Base-by-base conservation (phyloP, 1,284 basidiomycete genomes). In the Ganoderma leucocontextum region DNA sequence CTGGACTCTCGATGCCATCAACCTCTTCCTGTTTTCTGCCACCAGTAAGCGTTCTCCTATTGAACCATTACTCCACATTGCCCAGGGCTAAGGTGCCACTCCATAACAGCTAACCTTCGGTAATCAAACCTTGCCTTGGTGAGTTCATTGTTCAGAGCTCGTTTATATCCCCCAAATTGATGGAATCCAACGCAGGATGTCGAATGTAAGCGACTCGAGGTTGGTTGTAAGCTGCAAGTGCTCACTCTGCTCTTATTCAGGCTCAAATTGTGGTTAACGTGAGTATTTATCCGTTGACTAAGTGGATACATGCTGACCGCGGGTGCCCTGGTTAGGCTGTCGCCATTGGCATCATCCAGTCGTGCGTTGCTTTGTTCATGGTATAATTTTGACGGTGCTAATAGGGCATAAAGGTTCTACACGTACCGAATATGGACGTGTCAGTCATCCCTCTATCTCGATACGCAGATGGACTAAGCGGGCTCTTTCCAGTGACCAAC, bases 371-470 rank as follows among this genome's bases (percentile, higher is more conserved):
- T 6, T 9, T 2, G 9, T 10, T 13, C 10, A 4, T 22, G 13
- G 8, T 25, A 4, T 35, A 36, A 0, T 29, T 12, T 17, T 13
- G 36, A 47, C 19, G n/a, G 22, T 41, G 33, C 13, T 12, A 25
- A 17, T 22, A 4, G 5, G 13, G 22, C 13, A 12, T n/a, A 4
- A 25, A 72, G 71, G 8, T 72, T 72, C 52, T 72, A 72, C 12
- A 49, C 60, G 33, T 70, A 70, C 59, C 68, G 71, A 17, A 70
- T 72, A 62, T 72, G 71, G 71, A 70, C 66, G 12, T 53, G 71
- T 72, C 2, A 35, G 71, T 69, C 12, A 7, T 42, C 29, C 41
- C 17, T 4, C 17, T 39, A 25, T 57, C 0, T 29, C 22, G 17
- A 35, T 25, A 4, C 15, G 9, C 1, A 8, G 2, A 4, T 12